Evolutionary conservation across 331 rosid genomes (phyloP).

Genomic region (Cucumis variabilis): DNA sequence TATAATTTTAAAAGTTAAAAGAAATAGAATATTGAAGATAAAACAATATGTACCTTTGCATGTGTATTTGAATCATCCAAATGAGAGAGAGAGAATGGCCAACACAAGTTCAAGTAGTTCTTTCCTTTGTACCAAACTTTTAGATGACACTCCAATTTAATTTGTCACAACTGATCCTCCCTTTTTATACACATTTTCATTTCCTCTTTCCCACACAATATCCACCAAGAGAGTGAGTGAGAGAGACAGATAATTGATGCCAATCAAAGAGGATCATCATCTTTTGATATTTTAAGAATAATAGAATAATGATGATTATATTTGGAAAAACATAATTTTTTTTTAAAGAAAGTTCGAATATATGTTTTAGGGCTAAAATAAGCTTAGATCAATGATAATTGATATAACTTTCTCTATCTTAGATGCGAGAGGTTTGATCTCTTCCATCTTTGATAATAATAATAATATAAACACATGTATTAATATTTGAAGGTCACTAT

Average conservation of each 20-base stretch:
- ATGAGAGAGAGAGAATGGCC: neutral
- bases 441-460: too few relatives aligned
- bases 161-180: conserved; percentile 16
- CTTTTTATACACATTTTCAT: conserved; percentile 26
- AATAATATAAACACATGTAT: too few relatives aligned
- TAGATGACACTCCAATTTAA: neutral
- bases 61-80: neutral
- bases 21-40: neutral
- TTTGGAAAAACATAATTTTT: too few relatives aligned
- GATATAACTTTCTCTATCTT: too few relatives aligned
- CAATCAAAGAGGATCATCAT: neutral
- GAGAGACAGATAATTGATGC: neutral
- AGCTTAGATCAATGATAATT: too few relatives aligned
- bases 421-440: too few relatives aligned
- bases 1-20: too few relatives aligned
- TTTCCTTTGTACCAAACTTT: neutral
- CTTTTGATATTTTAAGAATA: neutral
- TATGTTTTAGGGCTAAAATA: too few relatives aligned
- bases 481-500: too few relatives aligned
- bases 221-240: neutral
- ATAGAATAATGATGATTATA: neutral
- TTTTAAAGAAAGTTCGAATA: too few relatives aligned
- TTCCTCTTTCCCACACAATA: neutral
- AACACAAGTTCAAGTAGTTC: too few relatives aligned
- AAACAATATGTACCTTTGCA: conserved; percentile 9